These are phyloP conservation scores for Penicillium sp. DNA, from an alignment of 2,329 filamentous ascomycete genomes.

Conservation along the genomic window DNA sequence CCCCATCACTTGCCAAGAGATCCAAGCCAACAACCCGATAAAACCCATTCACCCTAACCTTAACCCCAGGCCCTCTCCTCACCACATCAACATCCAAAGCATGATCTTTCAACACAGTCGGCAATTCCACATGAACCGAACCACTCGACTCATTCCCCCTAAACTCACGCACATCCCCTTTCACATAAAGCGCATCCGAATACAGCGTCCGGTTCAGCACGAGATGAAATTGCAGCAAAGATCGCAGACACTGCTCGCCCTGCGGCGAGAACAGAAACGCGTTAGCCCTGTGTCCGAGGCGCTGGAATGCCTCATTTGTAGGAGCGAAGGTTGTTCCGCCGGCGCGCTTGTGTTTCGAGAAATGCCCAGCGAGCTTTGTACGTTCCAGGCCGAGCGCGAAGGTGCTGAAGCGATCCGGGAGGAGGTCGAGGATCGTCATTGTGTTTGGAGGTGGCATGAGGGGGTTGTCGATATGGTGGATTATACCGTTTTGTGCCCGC, in stretches of 20 bases:
- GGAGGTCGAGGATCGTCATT: slow-evolving; percentile 58
- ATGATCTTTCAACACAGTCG: slow-evolving; percentile 62
- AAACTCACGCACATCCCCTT: slow-evolving; percentile 30
- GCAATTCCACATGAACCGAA: slow-evolving; percentile 52
- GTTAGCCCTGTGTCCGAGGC: slow-evolving; percentile 67
- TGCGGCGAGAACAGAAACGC: slow-evolving; percentile 77
- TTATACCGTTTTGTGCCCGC: slow-evolving; percentile 71
- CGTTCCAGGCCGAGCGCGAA: slow-evolving; percentile 68
- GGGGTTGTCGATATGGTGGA: slow-evolving; percentile 70
- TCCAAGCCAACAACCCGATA: slow-evolving; percentile 62
- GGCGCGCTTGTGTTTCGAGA: slow-evolving; percentile 42
- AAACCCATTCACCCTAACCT: slow-evolving; percentile 71
- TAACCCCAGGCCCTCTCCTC: slow-evolving; percentile 61
- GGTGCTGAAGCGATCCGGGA: slow-evolving; percentile 71
- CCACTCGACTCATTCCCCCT: slow-evolving; percentile 34
- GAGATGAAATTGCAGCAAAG: slow-evolving; percentile 73
- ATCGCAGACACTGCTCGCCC: slow-evolving; percentile 70
- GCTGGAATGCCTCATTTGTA: slow-evolving; percentile 71
- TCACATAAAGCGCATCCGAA: slow-evolving; percentile 60
- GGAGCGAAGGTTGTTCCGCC: slow-evolving; percentile 79
- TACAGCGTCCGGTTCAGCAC: slow-evolving; percentile 72
- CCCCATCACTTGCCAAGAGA: slow-evolving; percentile 69
- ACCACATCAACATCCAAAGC: slow-evolving; percentile 65
- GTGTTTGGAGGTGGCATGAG: slow-evolving; percentile 69
- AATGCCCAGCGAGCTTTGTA: slow-evolving; percentile 55